Evolutionary conservation across 352 stramenopile species (phyloP), one percentile per base, ranked within the genome.

Genomic region (Phytopythium aichiense): DNA sequence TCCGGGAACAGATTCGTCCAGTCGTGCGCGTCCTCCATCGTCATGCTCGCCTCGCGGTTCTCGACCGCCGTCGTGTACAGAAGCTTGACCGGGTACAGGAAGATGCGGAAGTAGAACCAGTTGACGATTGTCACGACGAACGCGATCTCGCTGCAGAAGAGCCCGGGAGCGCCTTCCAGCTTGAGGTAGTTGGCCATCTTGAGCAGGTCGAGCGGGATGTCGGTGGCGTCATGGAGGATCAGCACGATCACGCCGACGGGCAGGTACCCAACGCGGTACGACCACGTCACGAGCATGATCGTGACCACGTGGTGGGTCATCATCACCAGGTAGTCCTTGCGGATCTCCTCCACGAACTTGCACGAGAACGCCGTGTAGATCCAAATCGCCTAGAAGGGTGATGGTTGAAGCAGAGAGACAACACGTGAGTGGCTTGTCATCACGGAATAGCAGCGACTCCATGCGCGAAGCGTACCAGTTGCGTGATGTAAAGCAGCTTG

Each of bases 121-220:
- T 84, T 64, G 30, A 74, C 38, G 25, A 95, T 58, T 20, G 85
- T 73, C 15, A 72, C 67, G 22, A 87, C 73, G 60, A 94, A 95
- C n/a, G 86, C 53, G 31, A 92, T 73, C 56, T 96, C 88, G 63
- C 69, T 85, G 54, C 76, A 65, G 55, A 95, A 95, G 31, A 88
- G 59, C 18, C 84, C 87, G 20, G 69, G 69, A 31, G 79, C 61
- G 53, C 84, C 87, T 65, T 95, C 87, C 49, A 95, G 65, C 58
- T 95, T 93, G 61, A 95, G 79, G 79, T 95, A 94, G 71, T 96
- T 96, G 68, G 66, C 69, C 85, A 96, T 95, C 74, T 96, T 96
- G 54, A 96, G 69, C 69, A 93, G 75, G 63, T 96, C 88, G 37
- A 96, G 72, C 37, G 87, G 84, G n/a, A 96, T 74, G 61, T 96